These are phyloP conservation scores for Ambrosiella xylebori DNA, from an alignment of 2,329 filamentous ascomycete species.

Conservation along the genomic window DNA sequence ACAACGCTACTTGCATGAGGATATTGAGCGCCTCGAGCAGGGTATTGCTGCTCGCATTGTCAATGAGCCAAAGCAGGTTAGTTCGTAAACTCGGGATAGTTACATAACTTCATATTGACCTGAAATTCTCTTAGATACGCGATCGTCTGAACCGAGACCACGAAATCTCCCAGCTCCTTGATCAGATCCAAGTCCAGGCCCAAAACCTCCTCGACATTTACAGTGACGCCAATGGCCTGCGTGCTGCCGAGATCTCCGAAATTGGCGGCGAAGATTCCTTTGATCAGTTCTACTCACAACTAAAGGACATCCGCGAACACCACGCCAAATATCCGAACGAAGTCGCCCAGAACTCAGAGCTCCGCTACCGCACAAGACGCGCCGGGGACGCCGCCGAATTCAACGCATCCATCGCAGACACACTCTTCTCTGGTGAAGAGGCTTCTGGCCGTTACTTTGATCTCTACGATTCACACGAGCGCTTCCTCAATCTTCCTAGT, in stretches of 20 bases:
- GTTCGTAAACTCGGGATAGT: conserved; percentile 19
- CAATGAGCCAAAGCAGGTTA: conserved; percentile 75
- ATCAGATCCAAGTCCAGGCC: conserved; percentile 77
- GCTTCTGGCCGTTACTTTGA: conserved; percentile 87
- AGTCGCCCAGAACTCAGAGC: conserved; percentile 85
- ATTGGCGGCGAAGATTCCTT: conserved; percentile 76
- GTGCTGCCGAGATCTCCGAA: conserved; percentile 63
- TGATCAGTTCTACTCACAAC: conserved; percentile 77
- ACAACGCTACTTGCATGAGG: conserved; percentile 85
- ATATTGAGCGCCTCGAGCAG: conserved; percentile 88
- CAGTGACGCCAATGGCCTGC: conserved; percentile 54
- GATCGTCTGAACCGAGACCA: conserved; percentile 83
- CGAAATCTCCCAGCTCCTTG: conserved; percentile 71
- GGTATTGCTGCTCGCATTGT: conserved; percentile 76
- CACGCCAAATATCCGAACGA: conserved; percentile 87
- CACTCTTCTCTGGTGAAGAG: conserved; percentile 91
- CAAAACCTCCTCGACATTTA: conserved; percentile 67
- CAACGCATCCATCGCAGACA: conserved; percentile 51
- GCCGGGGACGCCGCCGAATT: conserved; percentile 39
- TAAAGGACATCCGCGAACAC: conserved; percentile 67
- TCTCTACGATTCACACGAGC: conserved; percentile 65
- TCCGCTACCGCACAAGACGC: conserved; percentile 62
- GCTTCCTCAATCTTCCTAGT: conserved; percentile 75
- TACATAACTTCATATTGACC: conserved; percentile 14
- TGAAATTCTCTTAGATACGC: conserved; percentile 44